Conservation (phyloP, 495 filamentous ascomycete species). For the Penicillium crystallinum region DNA sequence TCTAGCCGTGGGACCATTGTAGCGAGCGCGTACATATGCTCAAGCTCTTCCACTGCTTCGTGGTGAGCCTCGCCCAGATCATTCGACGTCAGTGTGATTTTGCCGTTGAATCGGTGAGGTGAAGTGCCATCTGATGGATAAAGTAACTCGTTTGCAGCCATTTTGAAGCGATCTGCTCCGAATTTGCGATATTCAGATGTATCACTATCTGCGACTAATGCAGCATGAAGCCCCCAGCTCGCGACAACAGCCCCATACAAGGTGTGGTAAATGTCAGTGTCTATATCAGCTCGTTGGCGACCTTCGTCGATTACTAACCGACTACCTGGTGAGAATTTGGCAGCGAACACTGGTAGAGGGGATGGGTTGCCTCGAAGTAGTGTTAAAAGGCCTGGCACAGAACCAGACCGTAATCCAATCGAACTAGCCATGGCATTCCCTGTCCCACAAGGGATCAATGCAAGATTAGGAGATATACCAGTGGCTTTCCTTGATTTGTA, state of each 20-base stretch:
- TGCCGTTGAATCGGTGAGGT: constrained; percentile 65
- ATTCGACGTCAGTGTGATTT: constrained; percentile 40
- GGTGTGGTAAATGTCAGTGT: constrained; percentile 15
- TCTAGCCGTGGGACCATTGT: constrained; percentile 77
- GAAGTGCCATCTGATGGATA: constrained; percentile 50
- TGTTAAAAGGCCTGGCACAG: constrained; percentile 23
- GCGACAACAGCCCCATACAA: constrained; percentile 77
- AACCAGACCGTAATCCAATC: constrained; percentile 31
- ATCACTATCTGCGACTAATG: constrained; percentile 82
- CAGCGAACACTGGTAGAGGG: constrained; percentile 47
- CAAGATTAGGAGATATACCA: constrained; percentile 47
- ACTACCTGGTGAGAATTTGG: constrained; percentile 63
- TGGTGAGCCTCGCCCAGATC: constrained; percentile 4
- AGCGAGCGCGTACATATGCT: constrained; percentile 67
- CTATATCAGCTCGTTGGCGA: constrained; percentile 20
- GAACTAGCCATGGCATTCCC: constrained; percentile 86
- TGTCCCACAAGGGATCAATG: constrained; percentile 72
- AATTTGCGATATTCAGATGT: constrained; percentile 67
- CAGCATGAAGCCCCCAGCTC: constrained; percentile 83
- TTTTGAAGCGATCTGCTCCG: constrained; percentile 71
- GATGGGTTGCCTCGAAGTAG: constrained; percentile 49
- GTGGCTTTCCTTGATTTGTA: constrained; percentile 22
- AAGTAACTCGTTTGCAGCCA: constrained; percentile 73
- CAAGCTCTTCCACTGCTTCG: constrained; percentile 9
- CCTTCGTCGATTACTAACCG: constrained; percentile 36